Conservation (phyloP, 2,329 filamentous ascomycete genomes). For the Colletotrichum abscissum region DNA sequence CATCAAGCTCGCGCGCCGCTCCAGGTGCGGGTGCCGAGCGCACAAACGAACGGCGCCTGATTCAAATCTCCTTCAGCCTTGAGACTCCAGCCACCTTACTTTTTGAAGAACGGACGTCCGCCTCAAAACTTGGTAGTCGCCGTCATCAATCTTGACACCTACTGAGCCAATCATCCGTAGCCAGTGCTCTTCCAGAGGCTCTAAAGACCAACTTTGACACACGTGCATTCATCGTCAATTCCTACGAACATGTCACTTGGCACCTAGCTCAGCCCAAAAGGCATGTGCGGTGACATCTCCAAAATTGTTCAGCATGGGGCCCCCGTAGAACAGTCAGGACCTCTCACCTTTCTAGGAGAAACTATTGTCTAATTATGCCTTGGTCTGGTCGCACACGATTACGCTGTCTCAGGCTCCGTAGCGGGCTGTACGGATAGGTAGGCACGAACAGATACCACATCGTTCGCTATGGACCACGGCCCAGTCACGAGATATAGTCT, state of each 20-base stretch:
- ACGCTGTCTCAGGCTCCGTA: constrained; percentile 16
- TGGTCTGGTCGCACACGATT: not conserved
- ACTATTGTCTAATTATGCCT: constrained; percentile 4
- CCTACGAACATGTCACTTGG: not conserved
- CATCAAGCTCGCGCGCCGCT: constrained; percentile 3
- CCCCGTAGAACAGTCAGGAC: not conserved
- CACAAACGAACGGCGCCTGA: constrained; percentile 11
- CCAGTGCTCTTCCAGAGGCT: not conserved
- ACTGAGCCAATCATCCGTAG: not conserved
- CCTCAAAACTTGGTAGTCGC: not conserved
- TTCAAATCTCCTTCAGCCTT: constrained; percentile 12
- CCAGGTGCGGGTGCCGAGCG: constrained; percentile 7
- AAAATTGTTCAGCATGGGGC: not conserved
- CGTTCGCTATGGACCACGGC: constrained; percentile 1
- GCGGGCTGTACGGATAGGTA: not conserved
- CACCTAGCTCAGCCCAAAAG: not conserved
- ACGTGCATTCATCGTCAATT: not conserved
- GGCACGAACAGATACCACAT: not conserved
- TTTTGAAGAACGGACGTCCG: constrained; percentile 8
- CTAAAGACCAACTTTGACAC: not conserved
- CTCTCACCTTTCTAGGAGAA: constrained; percentile 17
- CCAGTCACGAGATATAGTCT: not conserved
- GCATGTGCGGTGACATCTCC: not conserved
- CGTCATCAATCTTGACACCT: constrained; percentile 19
- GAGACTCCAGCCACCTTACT: constrained; percentile 15